These are phyloP conservation scores for Colletotrichum aenigma DNA, from an alignment of 2,329 filamentous ascomycete species.

Conservation along the genomic window DNA sequence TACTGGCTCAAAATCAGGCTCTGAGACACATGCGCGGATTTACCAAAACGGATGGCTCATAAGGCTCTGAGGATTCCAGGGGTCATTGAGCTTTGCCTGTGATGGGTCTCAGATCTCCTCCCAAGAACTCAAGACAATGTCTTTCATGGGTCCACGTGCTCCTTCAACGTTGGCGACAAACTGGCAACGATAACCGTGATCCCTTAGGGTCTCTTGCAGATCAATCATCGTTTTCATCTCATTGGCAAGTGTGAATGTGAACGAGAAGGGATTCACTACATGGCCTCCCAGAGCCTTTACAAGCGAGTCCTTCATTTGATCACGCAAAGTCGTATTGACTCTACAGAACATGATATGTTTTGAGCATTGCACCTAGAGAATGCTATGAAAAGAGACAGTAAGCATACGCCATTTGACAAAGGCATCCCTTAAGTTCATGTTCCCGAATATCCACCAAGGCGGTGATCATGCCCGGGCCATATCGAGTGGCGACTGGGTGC, in stretches of 20 bases:
- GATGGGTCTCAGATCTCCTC: not conserved
- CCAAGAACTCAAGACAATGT: not conserved
- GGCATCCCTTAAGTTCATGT: not conserved
- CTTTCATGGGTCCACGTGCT: not conserved
- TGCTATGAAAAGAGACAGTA: not conserved
- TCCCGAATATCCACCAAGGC: not conserved
- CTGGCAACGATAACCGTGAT: not conserved
- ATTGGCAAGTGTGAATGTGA: rapidly evolving
- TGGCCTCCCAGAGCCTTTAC: not conserved
- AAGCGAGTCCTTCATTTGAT: not conserved
- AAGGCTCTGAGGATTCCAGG: not conserved
- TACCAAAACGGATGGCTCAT: not conserved
- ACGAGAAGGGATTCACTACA: not conserved
- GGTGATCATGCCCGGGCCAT: not conserved
- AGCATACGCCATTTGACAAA: not conserved
- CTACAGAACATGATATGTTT: not conserved
- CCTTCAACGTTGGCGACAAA: not conserved
- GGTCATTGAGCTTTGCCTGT: not conserved
- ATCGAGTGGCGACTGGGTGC: not conserved
- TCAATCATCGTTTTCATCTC: not conserved
- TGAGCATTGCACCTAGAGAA: rapidly evolving
- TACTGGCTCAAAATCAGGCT: not conserved
- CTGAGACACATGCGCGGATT: not conserved
- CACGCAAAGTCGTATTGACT: too few relatives aligned
- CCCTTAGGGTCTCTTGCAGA: not conserved